A percentile compares a stretch with the other conserved stretches of the same genome.
These are phyloP conservation scores for Spinellus fusiger DNA, from an alignment of 192 early-diverging fungal genomes.

Conservation along the genomic window DNA sequence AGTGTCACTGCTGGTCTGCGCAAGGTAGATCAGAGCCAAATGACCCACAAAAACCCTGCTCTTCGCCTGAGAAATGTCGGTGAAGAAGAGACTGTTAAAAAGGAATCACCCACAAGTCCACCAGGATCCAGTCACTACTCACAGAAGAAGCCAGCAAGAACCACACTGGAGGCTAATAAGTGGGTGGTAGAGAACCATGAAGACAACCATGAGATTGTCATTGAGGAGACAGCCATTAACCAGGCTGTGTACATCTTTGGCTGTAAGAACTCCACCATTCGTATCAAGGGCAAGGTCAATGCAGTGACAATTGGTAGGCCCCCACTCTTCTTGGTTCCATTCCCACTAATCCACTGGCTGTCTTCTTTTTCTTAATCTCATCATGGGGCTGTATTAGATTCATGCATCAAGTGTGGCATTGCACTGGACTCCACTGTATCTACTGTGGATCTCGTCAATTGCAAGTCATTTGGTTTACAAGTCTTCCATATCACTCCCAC, in stretches of 20 bases:
- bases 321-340: not conserved
- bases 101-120: conserved; percentile 46
- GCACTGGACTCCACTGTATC: conserved; percentile 80
- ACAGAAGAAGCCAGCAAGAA: conserved; percentile 70
- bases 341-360: too few relatives aligned
- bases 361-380: not conserved
- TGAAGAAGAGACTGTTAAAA: conserved; percentile 21
- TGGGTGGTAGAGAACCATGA: conserved; percentile 93
- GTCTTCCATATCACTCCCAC: conserved; percentile 78
- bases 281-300: conserved; percentile 89
- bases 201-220: conserved; percentile 61
- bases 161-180: conserved; percentile 82
- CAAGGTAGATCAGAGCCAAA: conserved; percentile 91
- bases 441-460: conserved; percentile 87
- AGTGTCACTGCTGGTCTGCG: conserved; percentile 72
- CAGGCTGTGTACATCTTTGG: conserved; percentile 94
- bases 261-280: conserved; percentile 86
- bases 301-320: conserved; percentile 75
- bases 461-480: conserved; percentile 82
- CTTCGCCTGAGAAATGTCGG: conserved; percentile 66
- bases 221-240: conserved; percentile 77
- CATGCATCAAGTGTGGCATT: conserved; percentile 85
- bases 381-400: too few relatives aligned
- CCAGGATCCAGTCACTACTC: conserved; percentile 50
- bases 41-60: conserved; percentile 98